These are phyloP conservation scores for Solanum habrochaites DNA, from an alignment of 257 asterid genomes.

Conservation along the genomic window DNA sequence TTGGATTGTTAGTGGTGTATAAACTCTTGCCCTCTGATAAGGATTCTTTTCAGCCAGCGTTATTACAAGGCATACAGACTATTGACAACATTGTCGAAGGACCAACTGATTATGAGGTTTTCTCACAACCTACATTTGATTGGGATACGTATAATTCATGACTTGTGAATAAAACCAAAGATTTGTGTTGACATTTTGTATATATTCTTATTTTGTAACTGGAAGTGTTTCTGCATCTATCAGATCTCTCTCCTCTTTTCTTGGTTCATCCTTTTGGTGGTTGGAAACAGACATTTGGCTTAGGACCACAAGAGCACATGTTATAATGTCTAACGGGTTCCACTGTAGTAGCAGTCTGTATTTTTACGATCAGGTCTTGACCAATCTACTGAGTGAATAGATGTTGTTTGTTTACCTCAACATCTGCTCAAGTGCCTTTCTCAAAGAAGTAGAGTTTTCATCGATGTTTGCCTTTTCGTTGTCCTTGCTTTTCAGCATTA, in stretches of 20 bases:
- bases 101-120: constrained; percentile 79
- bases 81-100: constrained; percentile 58
- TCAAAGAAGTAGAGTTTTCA: neutral
- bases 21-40: constrained; percentile 62
- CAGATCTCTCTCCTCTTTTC: neutral
- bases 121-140: constrained; percentile 79
- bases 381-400: no score
- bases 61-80: constrained; percentile 63
- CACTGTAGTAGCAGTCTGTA: neutral
- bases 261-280: neutral
- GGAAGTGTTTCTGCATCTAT: neutral
- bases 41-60: constrained; percentile 51
- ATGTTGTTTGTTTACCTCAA: no score
- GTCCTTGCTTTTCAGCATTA: neutral
- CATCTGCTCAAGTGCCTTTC: no score
- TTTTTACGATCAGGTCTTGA: neutral
- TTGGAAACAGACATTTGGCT: neutral
- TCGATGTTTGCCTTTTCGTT: neutral
- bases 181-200: neutral
- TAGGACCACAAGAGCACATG: neutral
- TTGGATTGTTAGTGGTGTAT: constrained; percentile 62
- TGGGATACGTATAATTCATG: constrained; percentile 76
- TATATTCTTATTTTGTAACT: neutral
- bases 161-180: constrained; percentile 1
- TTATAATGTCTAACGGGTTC: neutral